Evolutionary conservation across 169 alveolate species (phyloP).

Genomic region (Cyclospora cayetanensis): DNA sequence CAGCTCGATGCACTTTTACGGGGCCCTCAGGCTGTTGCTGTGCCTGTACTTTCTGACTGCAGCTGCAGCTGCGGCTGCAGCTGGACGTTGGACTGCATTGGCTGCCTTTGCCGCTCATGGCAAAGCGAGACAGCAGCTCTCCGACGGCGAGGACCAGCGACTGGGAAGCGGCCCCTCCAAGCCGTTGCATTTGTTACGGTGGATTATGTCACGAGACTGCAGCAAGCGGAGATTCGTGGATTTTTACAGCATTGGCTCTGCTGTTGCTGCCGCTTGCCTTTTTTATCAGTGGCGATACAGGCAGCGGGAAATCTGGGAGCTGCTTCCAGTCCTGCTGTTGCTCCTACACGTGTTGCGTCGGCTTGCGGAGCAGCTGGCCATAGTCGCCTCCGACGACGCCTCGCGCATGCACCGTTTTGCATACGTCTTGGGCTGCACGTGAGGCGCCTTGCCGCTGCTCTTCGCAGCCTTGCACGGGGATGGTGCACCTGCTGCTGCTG

Average conservation of each 20-base stretch:
- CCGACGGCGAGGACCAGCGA: not conserved
- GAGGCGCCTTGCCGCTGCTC: conserved; percentile 1
- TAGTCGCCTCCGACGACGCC: conserved; percentile 1
- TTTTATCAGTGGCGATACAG: not conserved
- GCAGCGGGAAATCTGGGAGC: not conserved
- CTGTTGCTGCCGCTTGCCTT: conserved; percentile 23
- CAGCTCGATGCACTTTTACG: too few species aligned
- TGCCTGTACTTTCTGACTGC: conserved; percentile 48
- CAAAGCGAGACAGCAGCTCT: not conserved
- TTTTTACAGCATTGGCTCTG: conserved; percentile 18
- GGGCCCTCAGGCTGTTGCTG: not conserved
- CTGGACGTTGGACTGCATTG: not conserved
- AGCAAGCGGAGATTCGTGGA: conserved; percentile 29
- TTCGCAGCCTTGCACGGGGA: not conserved
- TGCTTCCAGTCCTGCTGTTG: conserved; percentile 38
- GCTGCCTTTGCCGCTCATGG: conserved; percentile 44
- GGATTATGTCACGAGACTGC: conserved; percentile 35
- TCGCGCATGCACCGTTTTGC: conserved; percentile 41
- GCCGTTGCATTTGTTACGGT: not conserved
- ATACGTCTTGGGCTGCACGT: conserved; percentile 56
- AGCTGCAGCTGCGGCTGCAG: conserved; percentile 56
- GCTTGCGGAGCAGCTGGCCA: conserved; percentile 17
- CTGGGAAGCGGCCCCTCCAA: not conserved
- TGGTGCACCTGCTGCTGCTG: conserved; percentile 2
- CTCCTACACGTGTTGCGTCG: conserved; percentile 49